phyloP scores from a whole-genome alignment of 1,284 basidiomycete species.

The Amylostereum areolatum region DNA sequence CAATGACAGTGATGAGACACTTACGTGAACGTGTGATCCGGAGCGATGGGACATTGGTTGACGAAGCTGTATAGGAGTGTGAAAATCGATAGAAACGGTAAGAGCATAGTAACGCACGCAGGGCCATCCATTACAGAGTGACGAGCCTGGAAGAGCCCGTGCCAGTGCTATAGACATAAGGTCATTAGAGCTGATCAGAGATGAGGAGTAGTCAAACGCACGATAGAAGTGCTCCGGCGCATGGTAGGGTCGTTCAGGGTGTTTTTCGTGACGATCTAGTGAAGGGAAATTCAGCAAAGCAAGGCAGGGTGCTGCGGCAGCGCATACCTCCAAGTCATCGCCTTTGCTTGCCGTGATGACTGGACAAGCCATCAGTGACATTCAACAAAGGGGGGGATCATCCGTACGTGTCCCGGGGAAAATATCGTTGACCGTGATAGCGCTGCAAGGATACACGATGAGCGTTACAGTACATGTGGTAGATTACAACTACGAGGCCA shows the following conservation, averaged over 20 bases:
- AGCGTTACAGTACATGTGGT: not conserved
- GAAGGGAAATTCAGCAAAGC: too few species aligned
- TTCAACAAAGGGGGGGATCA: too few species aligned
- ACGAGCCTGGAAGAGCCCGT: slow-evolving; percentile 22
- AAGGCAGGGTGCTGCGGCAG: slow-evolving; percentile 5
- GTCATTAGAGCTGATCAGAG: not conserved
- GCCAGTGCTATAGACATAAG: slow-evolving; percentile 17
- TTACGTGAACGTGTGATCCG: slow-evolving; percentile 22
- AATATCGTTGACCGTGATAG: not conserved
- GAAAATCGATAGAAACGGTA: too few species aligned
- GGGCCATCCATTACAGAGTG: slow-evolving; percentile 30
- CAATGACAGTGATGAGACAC: too few species aligned
- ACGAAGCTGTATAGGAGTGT: slow-evolving; percentile 23
- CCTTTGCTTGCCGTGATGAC: slow-evolving; percentile 16
- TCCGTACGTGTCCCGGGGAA: not conserved
- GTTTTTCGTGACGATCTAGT: not conserved
- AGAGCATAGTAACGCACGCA: too few species aligned
- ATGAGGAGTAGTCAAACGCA: slow-evolving; percentile 9
- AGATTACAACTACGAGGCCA: not conserved
- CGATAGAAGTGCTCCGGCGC: slow-evolving; percentile 3
- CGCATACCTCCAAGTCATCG: slow-evolving; percentile 16
- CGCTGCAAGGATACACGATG: too few species aligned
- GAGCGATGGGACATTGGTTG: slow-evolving; percentile 41
- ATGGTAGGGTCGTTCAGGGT: not conserved
- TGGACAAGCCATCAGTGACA: too few species aligned